Evolutionary conservation across 108 stramenopile species (phyloP).

Genomic region (Pseudonitzschia delicatissima): DNA sequence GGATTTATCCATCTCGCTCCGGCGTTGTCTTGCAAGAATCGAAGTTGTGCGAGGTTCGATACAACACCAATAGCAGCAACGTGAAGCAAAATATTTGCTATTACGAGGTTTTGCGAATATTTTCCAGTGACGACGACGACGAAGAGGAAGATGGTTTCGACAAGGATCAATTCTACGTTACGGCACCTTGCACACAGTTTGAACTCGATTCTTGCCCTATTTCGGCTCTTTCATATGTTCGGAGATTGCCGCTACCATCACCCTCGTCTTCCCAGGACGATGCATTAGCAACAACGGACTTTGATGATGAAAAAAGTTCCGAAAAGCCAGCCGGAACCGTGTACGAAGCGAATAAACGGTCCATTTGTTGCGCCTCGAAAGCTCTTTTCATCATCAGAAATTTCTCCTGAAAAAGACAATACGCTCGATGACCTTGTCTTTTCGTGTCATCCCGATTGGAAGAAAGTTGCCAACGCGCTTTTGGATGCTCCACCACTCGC

Average conservation of each 20-base stretch:
- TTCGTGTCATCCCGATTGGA: constrained; percentile 32
- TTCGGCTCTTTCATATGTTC: not conserved
- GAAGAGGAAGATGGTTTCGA: not conserved
- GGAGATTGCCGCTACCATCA: not conserved
- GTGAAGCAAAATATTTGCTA: not conserved
- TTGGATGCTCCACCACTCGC: not conserved
- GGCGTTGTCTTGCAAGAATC: not conserved
- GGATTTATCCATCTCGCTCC: constrained; percentile 8
- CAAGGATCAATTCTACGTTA: constrained; percentile 10
- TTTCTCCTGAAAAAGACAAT: not conserved
- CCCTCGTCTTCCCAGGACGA: not conserved
- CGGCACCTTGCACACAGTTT: not conserved
- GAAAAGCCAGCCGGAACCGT: not conserved
- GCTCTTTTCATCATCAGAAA: not conserved
- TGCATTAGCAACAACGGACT: not conserved
- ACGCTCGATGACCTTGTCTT: not conserved
- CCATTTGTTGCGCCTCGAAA: not conserved
- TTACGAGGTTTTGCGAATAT: not conserved
- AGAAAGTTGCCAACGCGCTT: constrained; percentile 17
- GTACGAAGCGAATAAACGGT: not conserved
- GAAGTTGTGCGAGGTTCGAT: not conserved
- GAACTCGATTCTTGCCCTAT: constrained; percentile 5
- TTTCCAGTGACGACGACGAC: not conserved
- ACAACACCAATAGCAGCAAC: not conserved
- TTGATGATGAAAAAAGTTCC: not conserved